phyloP scores from a whole-genome alignment of 352 stramenopile species.

The Phytopythium helicoides region DNA sequence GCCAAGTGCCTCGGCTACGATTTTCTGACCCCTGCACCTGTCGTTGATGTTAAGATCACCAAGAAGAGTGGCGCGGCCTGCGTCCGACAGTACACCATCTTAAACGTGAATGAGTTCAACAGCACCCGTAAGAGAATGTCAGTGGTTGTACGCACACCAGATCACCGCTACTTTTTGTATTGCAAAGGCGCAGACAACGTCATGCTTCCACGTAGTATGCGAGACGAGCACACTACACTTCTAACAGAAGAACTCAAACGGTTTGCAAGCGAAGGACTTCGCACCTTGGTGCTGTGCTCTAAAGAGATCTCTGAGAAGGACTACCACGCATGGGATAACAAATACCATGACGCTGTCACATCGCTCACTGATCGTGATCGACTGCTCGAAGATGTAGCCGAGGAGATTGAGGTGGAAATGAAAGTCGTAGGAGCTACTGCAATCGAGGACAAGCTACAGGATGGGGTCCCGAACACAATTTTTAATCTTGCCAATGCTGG shows the following conservation, averaged over 20 bases:
- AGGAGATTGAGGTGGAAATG: constrained; percentile 69
- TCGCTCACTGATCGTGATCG: constrained; percentile 57
- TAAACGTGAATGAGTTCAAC: constrained; percentile 87
- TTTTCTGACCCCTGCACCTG: constrained; percentile 67
- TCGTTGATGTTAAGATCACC: constrained; percentile 50
- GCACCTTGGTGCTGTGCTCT: constrained; percentile 75
- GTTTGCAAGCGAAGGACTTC: constrained; percentile 82
- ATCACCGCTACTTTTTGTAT: constrained; percentile 47
- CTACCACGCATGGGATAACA: constrained; percentile 60
- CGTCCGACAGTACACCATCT: constrained; percentile 49
- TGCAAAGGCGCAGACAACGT: constrained; percentile 87
- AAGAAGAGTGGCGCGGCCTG: constrained; percentile 30
- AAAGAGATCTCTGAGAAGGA: constrained; percentile 55
- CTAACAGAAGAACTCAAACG: constrained; percentile 58
- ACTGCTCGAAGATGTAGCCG: constrained; percentile 48
- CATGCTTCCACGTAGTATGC: constrained; percentile 62
- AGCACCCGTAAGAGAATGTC: constrained; percentile 98
- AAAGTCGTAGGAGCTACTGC: constrained; percentile 87
- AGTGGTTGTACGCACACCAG: constrained; percentile 81
- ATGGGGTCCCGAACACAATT: constrained; percentile 86
- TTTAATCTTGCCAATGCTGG: constrained; percentile 81
- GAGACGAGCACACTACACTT: constrained; percentile 25
- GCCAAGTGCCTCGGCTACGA: constrained; percentile 78
- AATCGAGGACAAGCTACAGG: constrained; percentile 94
- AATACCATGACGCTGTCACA: constrained; percentile 60